Evolutionary conservation across 1,284 basidiomycete genomes (phyloP).

Genomic region (Cryptococcus sp.): DNA sequence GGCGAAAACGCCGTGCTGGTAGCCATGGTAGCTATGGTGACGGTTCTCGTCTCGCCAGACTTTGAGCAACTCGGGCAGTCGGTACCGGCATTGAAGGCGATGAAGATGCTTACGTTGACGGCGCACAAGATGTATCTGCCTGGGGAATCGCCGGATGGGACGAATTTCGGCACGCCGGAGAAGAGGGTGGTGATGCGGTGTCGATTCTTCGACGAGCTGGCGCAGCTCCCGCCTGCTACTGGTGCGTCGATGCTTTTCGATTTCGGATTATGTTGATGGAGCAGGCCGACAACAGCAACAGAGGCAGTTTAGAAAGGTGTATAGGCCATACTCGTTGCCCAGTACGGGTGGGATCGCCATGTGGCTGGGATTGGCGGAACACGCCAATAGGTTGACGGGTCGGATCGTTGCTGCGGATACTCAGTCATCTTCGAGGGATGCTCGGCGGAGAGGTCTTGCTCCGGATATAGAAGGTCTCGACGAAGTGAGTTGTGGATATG

Average conservation of each 20-base stretch:
- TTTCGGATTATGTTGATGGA: neutral
- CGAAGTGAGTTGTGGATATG: constrained; percentile 16
- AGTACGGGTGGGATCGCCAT: constrained; percentile 13
- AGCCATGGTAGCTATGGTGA: constrained; percentile 24
- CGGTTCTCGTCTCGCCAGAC: constrained; percentile 25
- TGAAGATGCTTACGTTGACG: constrained; percentile 22
- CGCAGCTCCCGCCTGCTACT: constrained; percentile 22
- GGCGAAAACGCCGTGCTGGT: constrained; percentile 25
- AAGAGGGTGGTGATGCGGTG: neutral
- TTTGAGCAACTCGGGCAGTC: constrained; percentile 30
- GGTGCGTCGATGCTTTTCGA: constrained; percentile 12
- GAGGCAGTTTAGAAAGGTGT: constrained; percentile 30
- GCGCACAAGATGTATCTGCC: constrained; percentile 13
- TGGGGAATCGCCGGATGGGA: neutral
- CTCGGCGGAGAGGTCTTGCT: constrained; percentile 23
- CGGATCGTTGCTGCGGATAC: constrained; percentile 29
- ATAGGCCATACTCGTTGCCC: constrained; percentile 5
- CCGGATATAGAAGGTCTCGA: constrained; percentile 38
- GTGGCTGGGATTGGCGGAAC: constrained; percentile 27
- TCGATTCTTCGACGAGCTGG: constrained; percentile 25
- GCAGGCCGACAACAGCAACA: constrained; percentile 41
- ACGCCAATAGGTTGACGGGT: constrained; percentile 19
- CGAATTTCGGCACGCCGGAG: constrained; percentile 3
- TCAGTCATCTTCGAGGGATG: constrained; percentile 15
- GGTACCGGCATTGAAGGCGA: constrained; percentile 18